A percentile compares a stretch with the other conserved stretches of the same genome.
phyloP scores from a whole-genome alignment of 2,329 filamentous ascomycete species.

The Epichloe scottii region DNA sequence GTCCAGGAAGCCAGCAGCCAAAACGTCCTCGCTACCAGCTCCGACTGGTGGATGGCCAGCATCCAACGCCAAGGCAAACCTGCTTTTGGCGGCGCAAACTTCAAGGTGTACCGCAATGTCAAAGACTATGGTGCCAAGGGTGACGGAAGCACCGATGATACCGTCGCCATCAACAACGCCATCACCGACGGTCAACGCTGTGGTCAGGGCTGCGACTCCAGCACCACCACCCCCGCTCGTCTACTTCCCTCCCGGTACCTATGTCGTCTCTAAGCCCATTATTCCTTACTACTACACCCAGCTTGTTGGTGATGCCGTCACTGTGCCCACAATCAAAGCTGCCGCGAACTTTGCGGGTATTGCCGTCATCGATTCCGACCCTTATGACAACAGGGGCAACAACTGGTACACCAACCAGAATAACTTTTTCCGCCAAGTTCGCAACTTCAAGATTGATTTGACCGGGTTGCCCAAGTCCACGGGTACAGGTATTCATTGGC shows the following conservation, averaged over 20 bases:
- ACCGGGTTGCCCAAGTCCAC: slow-evolving; percentile 47
- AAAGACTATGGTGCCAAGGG: slow-evolving; percentile 63
- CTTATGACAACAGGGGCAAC: slow-evolving; percentile 55
- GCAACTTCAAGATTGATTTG: slow-evolving; percentile 71
- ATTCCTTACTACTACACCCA: slow-evolving; percentile 89
- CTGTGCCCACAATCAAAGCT: slow-evolving; percentile 65
- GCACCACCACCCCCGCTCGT: slow-evolving; percentile 79
- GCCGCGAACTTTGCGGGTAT: slow-evolving; percentile 64
- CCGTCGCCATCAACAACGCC: slow-evolving; percentile 73
- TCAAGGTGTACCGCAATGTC: slow-evolving; percentile 67
- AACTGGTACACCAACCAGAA: slow-evolving; percentile 75
- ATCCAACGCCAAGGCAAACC: slow-evolving; percentile 58
- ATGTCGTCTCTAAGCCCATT: slow-evolving; percentile 67
- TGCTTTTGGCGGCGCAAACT: slow-evolving; percentile 42
- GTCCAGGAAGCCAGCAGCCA: slow-evolving; percentile 8
- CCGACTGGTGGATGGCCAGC: slow-evolving; percentile 58
- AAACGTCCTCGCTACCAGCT: slow-evolving; percentile 16
- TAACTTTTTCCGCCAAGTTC: slow-evolving; percentile 75
- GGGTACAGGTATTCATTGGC: slow-evolving; percentile 71
- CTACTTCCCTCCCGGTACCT: slow-evolving; percentile 85
- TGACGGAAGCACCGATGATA: slow-evolving; percentile 65
- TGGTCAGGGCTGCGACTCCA: slow-evolving; percentile 68
- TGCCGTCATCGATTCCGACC: slow-evolving; percentile 79
- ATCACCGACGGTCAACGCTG: slow-evolving; percentile 71
- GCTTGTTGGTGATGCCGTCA: slow-evolving; percentile 67